These are phyloP conservation scores for Solanum aculeatissimum DNA, from an alignment of 305 asterid species.

Conservation along the genomic window DNA sequence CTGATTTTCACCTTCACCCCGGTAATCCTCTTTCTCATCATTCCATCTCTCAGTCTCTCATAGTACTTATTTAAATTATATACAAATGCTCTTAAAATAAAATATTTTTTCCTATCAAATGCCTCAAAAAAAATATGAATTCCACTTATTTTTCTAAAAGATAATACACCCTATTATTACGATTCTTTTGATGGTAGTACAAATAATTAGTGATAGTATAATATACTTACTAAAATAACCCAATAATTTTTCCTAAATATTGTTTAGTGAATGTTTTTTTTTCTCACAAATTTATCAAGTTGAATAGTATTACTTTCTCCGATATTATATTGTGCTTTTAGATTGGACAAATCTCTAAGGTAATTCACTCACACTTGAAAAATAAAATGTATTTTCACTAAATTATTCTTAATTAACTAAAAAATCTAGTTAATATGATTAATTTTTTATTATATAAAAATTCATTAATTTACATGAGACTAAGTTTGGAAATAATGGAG, in stretches of 20 bases:
- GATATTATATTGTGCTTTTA: background rate
- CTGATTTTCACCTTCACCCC: background rate
- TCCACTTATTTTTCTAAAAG: background rate
- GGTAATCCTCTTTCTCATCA: background rate
- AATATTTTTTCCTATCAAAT: background rate
- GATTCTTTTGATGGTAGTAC: background rate
- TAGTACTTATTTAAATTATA: background rate
- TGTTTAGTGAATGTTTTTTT: background rate
- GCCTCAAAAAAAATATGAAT: background rate
- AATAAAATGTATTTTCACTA: background rate
- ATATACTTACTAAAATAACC: background rate
- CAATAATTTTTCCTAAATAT: background rate
- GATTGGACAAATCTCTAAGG: background rate
- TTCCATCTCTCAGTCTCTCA: too few species aligned
- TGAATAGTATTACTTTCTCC: background rate
- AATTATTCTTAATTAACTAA: background rate
- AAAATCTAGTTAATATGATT: background rate
- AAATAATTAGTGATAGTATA: background rate
- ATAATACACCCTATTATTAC: background rate
- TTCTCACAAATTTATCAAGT: background rate
- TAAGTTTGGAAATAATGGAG: background rate
- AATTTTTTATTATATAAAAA: background rate
- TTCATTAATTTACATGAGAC: background rate
- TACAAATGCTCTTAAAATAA: background rate
- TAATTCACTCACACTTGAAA: background rate